Evolutionary conservation across 352 stramenopile species (phyloP).

Genomic region (Phytophthora cryptogea): DNA sequence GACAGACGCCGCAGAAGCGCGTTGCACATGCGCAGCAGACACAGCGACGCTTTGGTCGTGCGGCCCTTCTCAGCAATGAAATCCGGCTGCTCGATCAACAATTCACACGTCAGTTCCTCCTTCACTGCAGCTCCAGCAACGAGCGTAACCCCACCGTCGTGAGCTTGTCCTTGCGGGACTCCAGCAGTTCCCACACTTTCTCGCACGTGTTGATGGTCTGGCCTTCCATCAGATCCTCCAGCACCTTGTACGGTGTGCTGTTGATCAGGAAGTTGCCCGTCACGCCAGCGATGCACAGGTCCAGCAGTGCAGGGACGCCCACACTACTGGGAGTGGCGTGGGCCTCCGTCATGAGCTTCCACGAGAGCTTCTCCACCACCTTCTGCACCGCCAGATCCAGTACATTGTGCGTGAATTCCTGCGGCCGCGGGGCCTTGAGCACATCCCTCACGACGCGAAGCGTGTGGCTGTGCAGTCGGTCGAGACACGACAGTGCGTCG

Average conservation of each 20-base stretch:
- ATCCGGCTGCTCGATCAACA: slow-evolving; percentile 37
- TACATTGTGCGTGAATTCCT: slow-evolving; percentile 62
- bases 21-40: slow-evolving; percentile 84
- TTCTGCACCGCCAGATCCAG: slow-evolving; percentile 83
- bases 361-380: slow-evolving; percentile 78
- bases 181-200: slow-evolving; percentile 83
- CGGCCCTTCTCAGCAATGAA: slow-evolving; percentile 73
- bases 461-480: slow-evolving; percentile 48
- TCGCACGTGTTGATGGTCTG: slow-evolving; percentile 89
- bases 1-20: slow-evolving; percentile 81
- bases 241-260: slow-evolving; percentile 82
- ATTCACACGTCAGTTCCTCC: slow-evolving; percentile 10
- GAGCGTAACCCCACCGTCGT: slow-evolving; percentile 37
- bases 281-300: slow-evolving; percentile 85
- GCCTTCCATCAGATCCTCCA: slow-evolving; percentile 87
- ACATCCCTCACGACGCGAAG: slow-evolving; percentile 37
- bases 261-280: slow-evolving; percentile 61
- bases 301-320: slow-evolving; percentile 70
- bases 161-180: slow-evolving; percentile 76
- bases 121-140: background rate
- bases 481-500: slow-evolving; percentile 59
- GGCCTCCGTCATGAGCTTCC: slow-evolving; percentile 68
- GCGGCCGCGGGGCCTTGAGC: slow-evolving; percentile 33
- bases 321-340: slow-evolving; percentile 60
- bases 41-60: slow-evolving; percentile 82